Base-by-base conservation (phyloP, 495 filamentous ascomycete species). In the Antarctomyces pellizariae region DNA sequence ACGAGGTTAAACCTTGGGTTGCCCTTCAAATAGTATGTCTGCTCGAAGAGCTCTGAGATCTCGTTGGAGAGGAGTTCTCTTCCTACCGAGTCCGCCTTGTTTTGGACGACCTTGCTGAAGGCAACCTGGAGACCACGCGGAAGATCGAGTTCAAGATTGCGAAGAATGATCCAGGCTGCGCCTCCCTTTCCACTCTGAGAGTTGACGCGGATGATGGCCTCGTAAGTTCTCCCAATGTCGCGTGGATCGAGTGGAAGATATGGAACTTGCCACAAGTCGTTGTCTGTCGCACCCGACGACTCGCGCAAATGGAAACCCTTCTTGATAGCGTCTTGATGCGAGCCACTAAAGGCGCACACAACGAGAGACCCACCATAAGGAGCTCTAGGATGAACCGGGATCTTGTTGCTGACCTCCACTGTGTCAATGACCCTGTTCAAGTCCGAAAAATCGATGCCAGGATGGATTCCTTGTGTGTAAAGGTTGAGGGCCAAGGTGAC, bases 181-280 rank as follows among this genome's bases (percentile, higher is more conserved):
- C 86, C 86, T 29, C 83, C 86, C 53, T 97, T 97, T 29, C 86
- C 86, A 34, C 68, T 77, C 45, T 97, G 86, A 13, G 75, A 84
- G 51, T 95, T 97, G 59, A 95, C 86, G 16, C 84, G 76, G 47
- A 97, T 97, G 46, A 93, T 75, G 21, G 84, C 84, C 51, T 93
- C 83, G 59, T 93, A 93, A 16, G 74, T 93, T 7, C 84, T 69
- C 13, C 86, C 86, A 29, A 95, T 92, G 51, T 93, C 83, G 37
- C 75, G 60, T 2, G 83, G 84, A 42, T 93, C 84, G 24, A 95
- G 62, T 10, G 86, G 86, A 17, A 97, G 73, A 45, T 93, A 97
- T 2, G 84, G 86, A 24, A 97, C 60, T 33, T 62, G 50, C 64
- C 64, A 70, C 25, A 59, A 44, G 30, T 66, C 62, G 13, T 82